Evolutionary conservation across 1,284 basidiomycete genomes (phyloP).

Genomic region (Papiliotrema terrestris): DNA sequence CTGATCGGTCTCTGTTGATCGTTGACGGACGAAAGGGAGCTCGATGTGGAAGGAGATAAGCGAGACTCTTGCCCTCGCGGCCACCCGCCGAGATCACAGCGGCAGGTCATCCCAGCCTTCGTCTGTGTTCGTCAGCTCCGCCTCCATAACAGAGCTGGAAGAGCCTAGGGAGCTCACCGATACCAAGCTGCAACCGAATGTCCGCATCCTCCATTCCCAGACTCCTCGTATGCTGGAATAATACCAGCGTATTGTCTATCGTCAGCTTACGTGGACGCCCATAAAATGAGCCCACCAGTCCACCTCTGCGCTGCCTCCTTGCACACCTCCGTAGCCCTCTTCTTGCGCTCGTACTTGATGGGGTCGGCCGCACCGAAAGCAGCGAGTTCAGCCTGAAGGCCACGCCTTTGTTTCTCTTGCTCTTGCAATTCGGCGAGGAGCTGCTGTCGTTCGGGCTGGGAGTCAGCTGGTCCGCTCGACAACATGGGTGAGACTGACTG

Average conservation of each 20-base stretch:
- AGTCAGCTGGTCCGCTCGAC: not conserved
- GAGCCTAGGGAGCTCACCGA: constrained; percentile 25
- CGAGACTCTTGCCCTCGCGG: no score
- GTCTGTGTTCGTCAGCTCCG: not conserved
- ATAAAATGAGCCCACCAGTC: constrained; percentile 62
- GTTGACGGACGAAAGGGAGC: no score
- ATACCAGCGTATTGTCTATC: constrained; percentile 40
- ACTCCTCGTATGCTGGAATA: constrained; percentile 23
- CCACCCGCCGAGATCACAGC: no score
- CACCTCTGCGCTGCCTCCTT: constrained; percentile 75
- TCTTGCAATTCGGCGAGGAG: constrained; percentile 53
- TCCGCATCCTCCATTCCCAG: constrained; percentile 21
- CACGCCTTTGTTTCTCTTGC: constrained; percentile 7
- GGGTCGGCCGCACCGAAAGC: constrained; percentile 78
- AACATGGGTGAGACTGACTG: constrained; percentile 52
- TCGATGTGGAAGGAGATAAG: no score
- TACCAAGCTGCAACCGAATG: constrained; percentile 28
- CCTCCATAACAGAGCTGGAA: not conserved
- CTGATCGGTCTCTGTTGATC: no score
- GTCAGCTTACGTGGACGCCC: not conserved
- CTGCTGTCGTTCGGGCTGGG: constrained; percentile 57
- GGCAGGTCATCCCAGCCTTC: constrained; percentile 8
- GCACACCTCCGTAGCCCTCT: constrained; percentile 63
- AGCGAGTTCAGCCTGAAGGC: constrained; percentile 57
- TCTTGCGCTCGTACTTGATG: constrained; percentile 68